Base-by-base conservation (phyloP, 257 asterid genomes). In the Gentiana macrophylla region DNA sequence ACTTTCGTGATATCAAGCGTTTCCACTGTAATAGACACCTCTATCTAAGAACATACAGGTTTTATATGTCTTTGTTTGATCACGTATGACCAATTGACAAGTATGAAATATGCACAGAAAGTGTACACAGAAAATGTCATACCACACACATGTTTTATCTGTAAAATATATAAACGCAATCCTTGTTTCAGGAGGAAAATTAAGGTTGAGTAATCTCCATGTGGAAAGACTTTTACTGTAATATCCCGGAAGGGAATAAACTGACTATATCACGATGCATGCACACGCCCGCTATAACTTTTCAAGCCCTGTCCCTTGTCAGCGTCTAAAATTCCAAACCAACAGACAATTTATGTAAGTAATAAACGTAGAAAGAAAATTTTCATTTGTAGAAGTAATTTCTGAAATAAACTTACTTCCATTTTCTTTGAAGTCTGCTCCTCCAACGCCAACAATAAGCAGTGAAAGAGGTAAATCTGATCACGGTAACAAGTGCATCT, bases 401-500 rank as follows among this genome's bases (percentile, higher is more conserved):
- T 4, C 32, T 43, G 46, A 60, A 56, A 43, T 52, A 55, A 5
- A 68, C 55, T 47, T 70, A 92, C 99, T 94, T 92, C 99, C 99
- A 92, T 92, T 76, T 92, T 95, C 63, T 84, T 83, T 54, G 78
- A 92, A 86, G 79, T n/a, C n/a, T n/a, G n/a, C n/a, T n/a, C n/a
- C n/a, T n/a, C n/a, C n/a, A n/a, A n/a, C n/a, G 73, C 97, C 99
- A 52, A 92, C 90, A 53, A 85, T 92, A 11, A 92, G 86, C 67
- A 92, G 84, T 63, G 99, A 92, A 77, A 92, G 60, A 50, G 99
- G 97, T 64, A 92, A 72, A 80, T 92, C 99, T 8, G 99, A 89
- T 41, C 95, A 95, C 99, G 77, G 70, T 76, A 67, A 92, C 95
- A 3, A 92, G 67, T 13, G 97, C 95, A 50, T 92, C 95, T 78